Evolutionary conservation across 257 asterid species (phyloP).

Genomic region (Orobanche coerulescens): DNA sequence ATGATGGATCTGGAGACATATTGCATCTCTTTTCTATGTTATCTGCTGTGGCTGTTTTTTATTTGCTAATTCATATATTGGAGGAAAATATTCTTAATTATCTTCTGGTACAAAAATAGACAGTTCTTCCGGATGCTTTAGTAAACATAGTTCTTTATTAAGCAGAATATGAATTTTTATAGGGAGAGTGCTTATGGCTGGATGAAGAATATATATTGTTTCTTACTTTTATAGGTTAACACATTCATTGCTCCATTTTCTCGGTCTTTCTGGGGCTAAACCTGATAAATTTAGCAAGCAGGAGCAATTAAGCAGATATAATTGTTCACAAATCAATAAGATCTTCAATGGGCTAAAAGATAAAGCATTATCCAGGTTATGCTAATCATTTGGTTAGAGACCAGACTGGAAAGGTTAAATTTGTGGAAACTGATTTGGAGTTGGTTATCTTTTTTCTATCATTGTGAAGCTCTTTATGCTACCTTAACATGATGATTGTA

Average conservation of each 20-base stretch:
- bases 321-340: background rate
- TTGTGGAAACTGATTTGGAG: background rate
- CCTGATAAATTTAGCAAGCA: background rate
- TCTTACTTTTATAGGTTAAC: background rate
- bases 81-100: background rate
- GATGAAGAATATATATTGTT: slow-evolving; percentile 4
- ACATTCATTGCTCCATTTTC: background rate
- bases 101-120: background rate
- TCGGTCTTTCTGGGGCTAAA: slow-evolving; percentile 5
- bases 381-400: background rate
- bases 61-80: background rate
- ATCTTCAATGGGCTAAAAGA: background rate
- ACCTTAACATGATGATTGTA: no score
- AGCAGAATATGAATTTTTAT: slow-evolving; percentile 1
- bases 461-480: background rate
- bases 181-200: slow-evolving; percentile 6
- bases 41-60: background rate
- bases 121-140: background rate
- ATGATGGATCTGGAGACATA: slow-evolving; percentile 3
- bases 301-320: slow-evolving; percentile 7
- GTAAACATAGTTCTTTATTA: background rate
- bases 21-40: background rate
- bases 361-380: background rate
- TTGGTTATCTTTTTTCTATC: background rate
- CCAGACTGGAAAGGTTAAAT: background rate